Conservation (phyloP, 2,329 filamentous ascomycete species). For the Ustilaginoidea virens region DNA sequence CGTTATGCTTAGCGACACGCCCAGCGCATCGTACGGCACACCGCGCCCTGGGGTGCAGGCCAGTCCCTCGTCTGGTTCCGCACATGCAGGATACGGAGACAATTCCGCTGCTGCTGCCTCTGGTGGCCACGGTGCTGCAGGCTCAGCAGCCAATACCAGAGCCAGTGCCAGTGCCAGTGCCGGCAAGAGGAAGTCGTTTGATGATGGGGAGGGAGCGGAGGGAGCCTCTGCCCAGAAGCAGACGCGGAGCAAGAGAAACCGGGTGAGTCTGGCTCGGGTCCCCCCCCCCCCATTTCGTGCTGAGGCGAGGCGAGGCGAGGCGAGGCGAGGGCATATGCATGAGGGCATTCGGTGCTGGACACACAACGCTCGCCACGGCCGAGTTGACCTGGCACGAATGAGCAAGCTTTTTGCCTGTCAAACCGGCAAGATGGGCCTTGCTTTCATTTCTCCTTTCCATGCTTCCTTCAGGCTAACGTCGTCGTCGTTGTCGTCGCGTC, state of each 20-base stretch:
- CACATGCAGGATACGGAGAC: constrained; percentile 29
- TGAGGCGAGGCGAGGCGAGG: too few relatives aligned
- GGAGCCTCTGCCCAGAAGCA: constrained; percentile 34
- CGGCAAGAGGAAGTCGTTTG: constrained; percentile 23
- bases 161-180: too few relatives aligned
- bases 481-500: constrained; percentile 3
- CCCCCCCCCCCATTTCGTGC: too few relatives aligned
- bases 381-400: too few relatives aligned
- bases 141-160: constrained; percentile 5
- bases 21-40: constrained; percentile 17
- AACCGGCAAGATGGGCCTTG: too few relatives aligned
- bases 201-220: constrained; percentile 19
- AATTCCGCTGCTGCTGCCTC: constrained; percentile 26
- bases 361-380: too few relatives aligned
- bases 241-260: constrained; percentile 44
- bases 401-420: too few relatives aligned
- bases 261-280: too few relatives aligned
- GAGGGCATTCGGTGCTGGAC: too few relatives aligned
- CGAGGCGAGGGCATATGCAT: too few relatives aligned
- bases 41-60: constrained; percentile 15
- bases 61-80: constrained; percentile 23
- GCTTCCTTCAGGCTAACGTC: not conserved
- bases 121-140: too few relatives aligned
- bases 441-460: not conserved
- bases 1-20: constrained; percentile 14